Evolutionary conservation across 495 filamentous ascomycete species (phyloP).

Genomic region (Podospora bellae-mahoneyi): DNA sequence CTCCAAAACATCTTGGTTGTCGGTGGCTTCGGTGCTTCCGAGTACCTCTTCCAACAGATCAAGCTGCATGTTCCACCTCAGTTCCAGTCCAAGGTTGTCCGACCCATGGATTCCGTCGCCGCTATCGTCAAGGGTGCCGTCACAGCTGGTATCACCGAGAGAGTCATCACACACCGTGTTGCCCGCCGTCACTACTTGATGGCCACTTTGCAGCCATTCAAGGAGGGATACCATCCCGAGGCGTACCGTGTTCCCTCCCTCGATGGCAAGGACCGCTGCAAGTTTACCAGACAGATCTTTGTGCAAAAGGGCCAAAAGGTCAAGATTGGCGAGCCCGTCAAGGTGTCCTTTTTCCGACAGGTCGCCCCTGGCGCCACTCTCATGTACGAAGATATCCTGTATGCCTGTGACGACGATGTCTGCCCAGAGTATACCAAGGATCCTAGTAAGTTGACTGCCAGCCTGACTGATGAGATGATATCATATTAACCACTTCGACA

Average conservation of each 20-base stretch:
- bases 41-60: conserved; percentile 79
- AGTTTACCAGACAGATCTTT: conserved; percentile 97
- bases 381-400: conserved; percentile 99
- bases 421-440: conserved; percentile 99
- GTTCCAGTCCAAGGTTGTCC: conserved; percentile 73
- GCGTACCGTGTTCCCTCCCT: conserved; percentile 95
- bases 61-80: conserved; percentile 78
- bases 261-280: conserved; percentile 96
- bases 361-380: conserved; percentile 95
- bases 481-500: conserved; percentile 33
- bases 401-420: conserved; percentile 96
- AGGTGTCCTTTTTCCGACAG: conserved; percentile 97
- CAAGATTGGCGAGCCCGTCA: conserved; percentile 98
- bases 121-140: conserved; percentile 76
- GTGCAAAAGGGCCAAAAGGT: conserved; percentile 98
- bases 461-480: conserved; percentile 29
- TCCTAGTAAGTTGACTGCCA: conserved; percentile 70
- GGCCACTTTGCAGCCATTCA: conserved; percentile 98
- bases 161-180: conserved; percentile 93
- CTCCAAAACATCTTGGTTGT: conserved; percentile 73
- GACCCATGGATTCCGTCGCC: conserved; percentile 74
- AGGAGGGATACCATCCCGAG: conserved; percentile 96
- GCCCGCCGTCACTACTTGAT: conserved; percentile 98
- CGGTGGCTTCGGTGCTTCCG: conserved; percentile 70
- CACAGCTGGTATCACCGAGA: conserved; percentile 90